phyloP scores from a whole-genome alignment of 768 basidiomycete species.

The Austroboletus eburneus region DNA sequence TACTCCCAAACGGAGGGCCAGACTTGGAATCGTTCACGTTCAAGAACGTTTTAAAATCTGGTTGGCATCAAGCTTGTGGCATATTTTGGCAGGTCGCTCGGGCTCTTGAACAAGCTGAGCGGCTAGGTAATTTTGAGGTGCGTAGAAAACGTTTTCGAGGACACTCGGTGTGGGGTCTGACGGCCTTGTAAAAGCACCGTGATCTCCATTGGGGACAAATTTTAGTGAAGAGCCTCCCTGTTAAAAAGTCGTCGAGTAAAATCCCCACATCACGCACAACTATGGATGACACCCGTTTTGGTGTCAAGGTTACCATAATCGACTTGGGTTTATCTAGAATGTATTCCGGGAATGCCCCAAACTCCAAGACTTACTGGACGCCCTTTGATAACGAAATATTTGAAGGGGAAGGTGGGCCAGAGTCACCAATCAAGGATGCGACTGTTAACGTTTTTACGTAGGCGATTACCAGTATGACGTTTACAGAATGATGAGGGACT shows the following conservation, averaged over 20 bases:
- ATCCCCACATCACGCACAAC: slow-evolving; percentile 30
- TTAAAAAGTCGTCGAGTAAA: slow-evolving; percentile 34
- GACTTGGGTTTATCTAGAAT: slow-evolving; percentile 92
- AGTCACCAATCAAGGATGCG: neutral
- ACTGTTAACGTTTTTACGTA: slow-evolving; percentile 28
- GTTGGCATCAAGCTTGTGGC: slow-evolving; percentile 85
- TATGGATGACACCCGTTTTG: slow-evolving; percentile 67
- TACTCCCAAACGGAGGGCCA: slow-evolving; percentile 84
- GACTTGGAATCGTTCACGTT: slow-evolving; percentile 89
- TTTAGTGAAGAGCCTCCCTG: slow-evolving; percentile 59
- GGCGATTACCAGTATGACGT: slow-evolving; percentile 94
- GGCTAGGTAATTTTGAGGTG: slow-evolving; percentile 84
- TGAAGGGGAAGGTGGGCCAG: slow-evolving; percentile 77
- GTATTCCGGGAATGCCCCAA: slow-evolving; percentile 49
- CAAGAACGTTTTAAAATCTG: slow-evolving; percentile 46
- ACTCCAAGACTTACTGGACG: slow-evolving; percentile 61
- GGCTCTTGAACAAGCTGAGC: slow-evolving; percentile 76
- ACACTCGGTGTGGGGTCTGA: slow-evolving; percentile 1
- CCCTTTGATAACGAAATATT: slow-evolving; percentile 87
- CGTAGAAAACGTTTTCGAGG: slow-evolving; percentile 13
- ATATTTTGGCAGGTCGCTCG: slow-evolving; percentile 89
- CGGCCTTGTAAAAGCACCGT: slow-evolving; percentile 64
- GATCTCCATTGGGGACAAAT: slow-evolving; percentile 99
- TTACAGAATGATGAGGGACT: slow-evolving; percentile 80
- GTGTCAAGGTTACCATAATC: slow-evolving; percentile 81